Conservation (phyloP, 2,329 filamentous ascomycete species). For the Aspergillus unguis region DNA sequence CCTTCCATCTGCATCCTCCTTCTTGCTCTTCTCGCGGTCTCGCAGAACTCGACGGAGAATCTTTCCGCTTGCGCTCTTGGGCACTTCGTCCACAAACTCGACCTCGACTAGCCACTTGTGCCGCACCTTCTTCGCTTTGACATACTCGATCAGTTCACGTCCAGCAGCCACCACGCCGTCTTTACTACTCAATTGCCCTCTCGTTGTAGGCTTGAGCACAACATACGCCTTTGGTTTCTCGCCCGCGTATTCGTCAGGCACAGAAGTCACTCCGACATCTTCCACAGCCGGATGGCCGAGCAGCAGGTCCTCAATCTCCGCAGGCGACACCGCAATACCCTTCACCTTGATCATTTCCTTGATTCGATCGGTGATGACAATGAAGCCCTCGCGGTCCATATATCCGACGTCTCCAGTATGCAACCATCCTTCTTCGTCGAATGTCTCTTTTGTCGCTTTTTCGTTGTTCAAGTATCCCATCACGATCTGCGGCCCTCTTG, state of each 20-base stretch:
- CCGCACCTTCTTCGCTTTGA: constrained; percentile 63
- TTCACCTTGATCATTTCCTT: constrained; percentile 70
- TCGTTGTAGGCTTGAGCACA: constrained; percentile 39
- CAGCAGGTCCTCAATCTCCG: constrained; percentile 62
- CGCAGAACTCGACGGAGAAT: constrained; percentile 63
- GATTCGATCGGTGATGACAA: constrained; percentile 56
- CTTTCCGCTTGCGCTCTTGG: constrained; percentile 73
- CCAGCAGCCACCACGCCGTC: constrained; percentile 23
- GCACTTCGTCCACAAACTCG: constrained; percentile 52
- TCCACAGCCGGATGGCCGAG: constrained; percentile 56
- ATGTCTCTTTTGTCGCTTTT: constrained; percentile 65
- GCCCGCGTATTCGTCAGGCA: constrained; percentile 42
- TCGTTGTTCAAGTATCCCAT: constrained; percentile 73
- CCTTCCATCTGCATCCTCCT: constrained; percentile 1
- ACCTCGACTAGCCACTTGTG: constrained; percentile 40
- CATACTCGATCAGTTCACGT: constrained; percentile 55
- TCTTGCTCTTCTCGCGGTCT: constrained; percentile 27
- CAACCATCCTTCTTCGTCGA: constrained; percentile 58
- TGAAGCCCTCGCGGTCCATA: constrained; percentile 34
- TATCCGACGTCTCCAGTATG: constrained; percentile 66
- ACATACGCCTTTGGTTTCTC: constrained; percentile 59
- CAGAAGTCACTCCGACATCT: constrained; percentile 52
- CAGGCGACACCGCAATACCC: constrained; percentile 55
- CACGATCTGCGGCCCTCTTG: constrained; percentile 67
- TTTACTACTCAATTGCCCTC: background rate